These are phyloP conservation scores for Ogataea siamensis DNA, from an alignment of 805 yeast species.

Conservation along the genomic window DNA sequence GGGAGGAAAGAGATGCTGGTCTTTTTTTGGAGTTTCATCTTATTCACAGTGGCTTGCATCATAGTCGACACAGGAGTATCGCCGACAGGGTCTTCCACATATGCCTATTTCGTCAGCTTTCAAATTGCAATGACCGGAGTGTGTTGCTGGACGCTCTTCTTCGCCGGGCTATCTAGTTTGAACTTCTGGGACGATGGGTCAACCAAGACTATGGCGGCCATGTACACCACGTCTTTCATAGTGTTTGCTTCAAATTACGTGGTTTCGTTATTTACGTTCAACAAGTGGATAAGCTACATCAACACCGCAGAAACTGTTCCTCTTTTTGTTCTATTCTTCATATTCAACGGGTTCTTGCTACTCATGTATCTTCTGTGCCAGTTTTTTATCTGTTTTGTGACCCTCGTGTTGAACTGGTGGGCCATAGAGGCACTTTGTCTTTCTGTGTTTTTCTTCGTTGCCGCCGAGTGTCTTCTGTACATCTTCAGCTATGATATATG, in stretches of 20 bases:
- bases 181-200: slow-evolving; percentile 97
- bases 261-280: slow-evolving; percentile 69
- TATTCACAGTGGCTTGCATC: slow-evolving; percentile 60
- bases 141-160: slow-evolving; percentile 63
- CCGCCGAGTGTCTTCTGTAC: slow-evolving; percentile 77
- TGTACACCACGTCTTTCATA: slow-evolving; percentile 49
- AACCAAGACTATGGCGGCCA: slow-evolving; percentile 51
- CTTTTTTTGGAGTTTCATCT: slow-evolving; percentile 60
- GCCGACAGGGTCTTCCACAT: slow-evolving; percentile 77
- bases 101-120: slow-evolving; percentile 77
- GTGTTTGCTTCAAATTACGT: slow-evolving; percentile 69
- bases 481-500: slow-evolving; percentile 69
- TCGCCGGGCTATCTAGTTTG: slow-evolving; percentile 78
- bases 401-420: slow-evolving; percentile 74
- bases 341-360: slow-evolving; percentile 68
- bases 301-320: slow-evolving; percentile 57
- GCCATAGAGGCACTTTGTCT: slow-evolving; percentile 80
- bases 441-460: slow-evolving; percentile 68
- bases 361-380: slow-evolving; percentile 65
- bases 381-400: slow-evolving; percentile 59
- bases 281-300: slow-evolving; percentile 54
- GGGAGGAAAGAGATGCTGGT: slow-evolving; percentile 85
- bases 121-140: slow-evolving; percentile 76
- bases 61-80: slow-evolving; percentile 90
- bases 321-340: slow-evolving; percentile 66